Evolutionary conservation across 768 basidiomycete genomes (phyloP), one percentile per base, ranked within the genome.

Genomic region (Lactarius hengduanensis): DNA sequence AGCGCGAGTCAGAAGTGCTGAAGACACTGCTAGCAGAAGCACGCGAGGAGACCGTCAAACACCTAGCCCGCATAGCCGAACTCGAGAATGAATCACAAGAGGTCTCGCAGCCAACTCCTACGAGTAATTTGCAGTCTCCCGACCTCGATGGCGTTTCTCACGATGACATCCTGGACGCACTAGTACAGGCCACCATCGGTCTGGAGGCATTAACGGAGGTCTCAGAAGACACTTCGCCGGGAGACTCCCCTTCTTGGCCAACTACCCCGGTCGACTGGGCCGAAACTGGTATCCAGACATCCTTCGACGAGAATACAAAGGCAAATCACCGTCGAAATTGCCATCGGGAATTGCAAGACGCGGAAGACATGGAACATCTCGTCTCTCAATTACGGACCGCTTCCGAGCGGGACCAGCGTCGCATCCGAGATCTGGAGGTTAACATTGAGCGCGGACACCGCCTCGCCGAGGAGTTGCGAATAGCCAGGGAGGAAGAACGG

Each of bases 1-100:
- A 26, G 43, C 43, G 66, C 59, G 66, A 61, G 34, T 60, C 55
- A 40, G 69, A 64, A 28, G 40, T 40, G 32, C 63, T 34, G 47
- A 57, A 8, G 56, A 16, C 9, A 5, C 57, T 62, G 18, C 22
- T 69, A 18, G 34, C 28, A n/a, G 56, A 69, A 36, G 59, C 67
- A 10, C 55, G 38, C 20, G 57, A 59, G 38, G 63, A 69, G 57
- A 69, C 43, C 22, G 18, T 30, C 18, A 63, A 57, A 9, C 61
- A 64, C 50, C 32, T 55, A 9, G 54, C 45, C n/a, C 70, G 68
- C 22, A 66, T 69, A 22, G 59, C 63, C 26, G 68, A 66, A 55
- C 68, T 70, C 38, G 68, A 70, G 64, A 45, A 60, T 3, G 40
- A 56, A 32, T 59, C 53, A 16, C 63, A 58, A 50, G 50, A 10